Percentiles rank a stretch among this genome's conserved stretches.
Evolutionary conservation across 2,329 filamentous ascomycete genomes (phyloP).

Genomic region (Periglandula ipomoeae): DNA sequence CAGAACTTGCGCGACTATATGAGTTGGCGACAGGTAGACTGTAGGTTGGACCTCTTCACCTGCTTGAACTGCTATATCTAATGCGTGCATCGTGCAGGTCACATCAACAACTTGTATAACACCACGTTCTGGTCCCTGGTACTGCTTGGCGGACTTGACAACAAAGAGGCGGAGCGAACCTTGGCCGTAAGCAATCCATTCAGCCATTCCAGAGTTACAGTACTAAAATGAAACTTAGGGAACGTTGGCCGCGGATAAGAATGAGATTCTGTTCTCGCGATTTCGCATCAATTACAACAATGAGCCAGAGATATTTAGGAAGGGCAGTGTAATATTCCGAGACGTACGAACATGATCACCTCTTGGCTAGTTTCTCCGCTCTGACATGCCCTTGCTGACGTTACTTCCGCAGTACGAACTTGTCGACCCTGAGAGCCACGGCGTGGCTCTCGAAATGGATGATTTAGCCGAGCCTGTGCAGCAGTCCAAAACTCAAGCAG

Average conservation of each 20-base stretch:
- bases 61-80: constrained; percentile 10
- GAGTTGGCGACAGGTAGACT: constrained; percentile 95
- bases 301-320: constrained; percentile 84
- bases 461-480: constrained; percentile 41
- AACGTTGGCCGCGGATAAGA: constrained; percentile 78
- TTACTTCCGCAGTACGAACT: constrained; percentile 56
- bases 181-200: constrained; percentile 47
- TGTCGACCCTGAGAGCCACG: constrained; percentile 47
- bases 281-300: constrained; percentile 98
- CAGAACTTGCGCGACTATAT: constrained; percentile 87
- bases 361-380: neutral
- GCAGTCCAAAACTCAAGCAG: constrained; percentile 68
- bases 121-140: constrained; percentile 93
- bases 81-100: constrained; percentile 44
- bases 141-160: constrained; percentile 63
- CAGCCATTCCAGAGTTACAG: neutral
- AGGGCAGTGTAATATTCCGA: constrained; percentile 83
- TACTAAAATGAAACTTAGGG: constrained; percentile 43
- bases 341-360: constrained; percentile 44
- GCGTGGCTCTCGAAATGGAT: constrained; percentile 37
- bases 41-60: constrained; percentile 38
- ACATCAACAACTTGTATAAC: constrained; percentile 98
- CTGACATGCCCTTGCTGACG: neutral
- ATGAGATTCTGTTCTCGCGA: constrained; percentile 83
- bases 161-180: constrained; percentile 69